These are phyloP conservation scores for Prunus persica DNA, from an alignment of 306 rosid genomes.

Conservation along the genomic window Prunus_persica_NCBIv2 NC_034015.1:20380001-20380500, in stretches of 20 bases:
- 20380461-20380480: background rate
- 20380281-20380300: background rate
- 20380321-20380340: too few relatives aligned
- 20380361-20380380: background rate
- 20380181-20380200: background rate
- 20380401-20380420: background rate
- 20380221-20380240: background rate
- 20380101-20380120: background rate
- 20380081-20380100: constrained; percentile 18
- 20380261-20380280: background rate
- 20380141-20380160: background rate
- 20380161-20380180: background rate
- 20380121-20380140: background rate
- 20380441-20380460: background rate
- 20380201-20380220: background rate
- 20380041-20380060: background rate
- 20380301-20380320: too few relatives aligned
- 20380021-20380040: constrained; percentile 11
- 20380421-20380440: background rate
- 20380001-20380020: constrained; percentile 63
- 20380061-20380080: background rate
- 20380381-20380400: background rate
- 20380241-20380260: background rate
- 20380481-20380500: background rate
- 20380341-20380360: background rate